These are phyloP conservation scores for Pistacia vera DNA, from an alignment of 345 rosid genomes.

Conservation along the genomic window DNA sequence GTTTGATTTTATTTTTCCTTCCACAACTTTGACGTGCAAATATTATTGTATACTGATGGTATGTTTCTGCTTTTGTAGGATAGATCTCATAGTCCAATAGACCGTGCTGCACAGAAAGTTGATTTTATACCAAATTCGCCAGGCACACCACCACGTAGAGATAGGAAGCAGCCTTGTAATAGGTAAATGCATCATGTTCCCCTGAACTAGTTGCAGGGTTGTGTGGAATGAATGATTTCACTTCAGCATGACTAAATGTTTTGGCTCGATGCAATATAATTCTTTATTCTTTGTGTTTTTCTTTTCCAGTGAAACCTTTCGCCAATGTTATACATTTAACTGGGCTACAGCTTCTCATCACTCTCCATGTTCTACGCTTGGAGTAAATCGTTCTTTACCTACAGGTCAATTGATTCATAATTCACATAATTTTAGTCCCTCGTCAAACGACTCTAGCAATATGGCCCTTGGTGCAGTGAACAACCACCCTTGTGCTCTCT, in stretches of 20 bases:
- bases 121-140: slow-evolving; percentile 22
- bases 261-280: neutral
- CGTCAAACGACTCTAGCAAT: slow-evolving; percentile 29
- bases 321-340: slow-evolving; percentile 11
- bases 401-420: slow-evolving; percentile 13
- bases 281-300: neutral
- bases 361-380: slow-evolving; percentile 17
- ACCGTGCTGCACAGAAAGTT: slow-evolving; percentile 8
- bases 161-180: slow-evolving; percentile 17
- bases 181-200: slow-evolving; percentile 20
- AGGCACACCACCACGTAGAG: slow-evolving; percentile 9
- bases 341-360: slow-evolving; percentile 26
- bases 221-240: neutral
- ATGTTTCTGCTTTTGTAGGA: slow-evolving; percentile 27
- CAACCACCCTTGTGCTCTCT: slow-evolving; percentile 35
- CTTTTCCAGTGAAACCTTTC: slow-evolving; percentile 24
- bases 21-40: neutral
- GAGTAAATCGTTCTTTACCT: slow-evolving; percentile 4
- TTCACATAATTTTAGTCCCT: slow-evolving; percentile 31
- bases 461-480: slow-evolving; percentile 25
- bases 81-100: slow-evolving; percentile 28
- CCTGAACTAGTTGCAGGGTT: neutral
- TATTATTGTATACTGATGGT: slow-evolving; percentile 7
- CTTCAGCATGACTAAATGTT: neutral
- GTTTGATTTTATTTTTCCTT: neutral